phyloP scores from a whole-genome alignment of 805 yeast species.

The Torulaspora delbrueckii region DNA sequence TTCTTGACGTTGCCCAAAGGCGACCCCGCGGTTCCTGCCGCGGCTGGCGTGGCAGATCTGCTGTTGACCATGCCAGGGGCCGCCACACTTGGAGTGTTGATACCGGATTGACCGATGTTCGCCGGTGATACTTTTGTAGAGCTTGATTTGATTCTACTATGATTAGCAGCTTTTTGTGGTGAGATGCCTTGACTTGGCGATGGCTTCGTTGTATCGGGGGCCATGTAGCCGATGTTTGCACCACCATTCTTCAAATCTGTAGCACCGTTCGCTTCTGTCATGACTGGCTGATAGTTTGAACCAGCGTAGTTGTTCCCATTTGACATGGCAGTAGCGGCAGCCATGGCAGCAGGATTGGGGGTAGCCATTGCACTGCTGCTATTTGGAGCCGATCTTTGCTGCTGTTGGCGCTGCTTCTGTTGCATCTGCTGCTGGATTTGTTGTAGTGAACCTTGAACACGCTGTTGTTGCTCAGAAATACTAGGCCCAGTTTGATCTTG shows the following conservation, averaged over 20 bases:
- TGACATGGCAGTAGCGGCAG: constrained; percentile 10
- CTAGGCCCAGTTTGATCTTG: constrained; percentile 12
- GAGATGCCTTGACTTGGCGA: constrained; percentile 17
- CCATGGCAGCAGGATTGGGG: constrained; percentile 10
- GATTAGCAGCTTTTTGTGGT: constrained; percentile 12
- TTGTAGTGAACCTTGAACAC: constrained; percentile 26
- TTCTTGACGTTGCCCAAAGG: constrained; percentile 10
- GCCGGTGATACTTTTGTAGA: constrained; percentile 15
- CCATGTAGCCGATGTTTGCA: constrained; percentile 20
- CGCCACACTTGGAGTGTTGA: constrained; percentile 13
- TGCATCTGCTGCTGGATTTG: constrained; percentile 31
- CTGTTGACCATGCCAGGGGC: constrained; percentile 13
- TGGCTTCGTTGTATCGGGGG: constrained; percentile 16
- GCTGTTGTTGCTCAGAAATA: constrained; percentile 23
- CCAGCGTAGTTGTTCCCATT: constrained; percentile 4
- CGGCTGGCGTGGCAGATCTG: constrained; percentile 23
- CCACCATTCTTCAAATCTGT: constrained; percentile 9
- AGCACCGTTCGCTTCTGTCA: constrained; percentile 5
- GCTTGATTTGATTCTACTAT: constrained; percentile 9
- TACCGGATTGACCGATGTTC: constrained; percentile 13
- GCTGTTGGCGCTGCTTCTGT: constrained; percentile 24
- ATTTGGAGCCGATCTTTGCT: constrained; percentile 5
- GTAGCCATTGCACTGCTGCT: constrained; percentile 8
- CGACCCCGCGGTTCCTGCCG: constrained; percentile 14
- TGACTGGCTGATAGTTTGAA: constrained; percentile 7